Percentiles rank a stretch among this genome's conserved stretches.
These are phyloP conservation scores for Ceratocystis ficicola DNA, from an alignment of 2,329 filamentous ascomycete genomes.

Conservation along the genomic window DNA sequence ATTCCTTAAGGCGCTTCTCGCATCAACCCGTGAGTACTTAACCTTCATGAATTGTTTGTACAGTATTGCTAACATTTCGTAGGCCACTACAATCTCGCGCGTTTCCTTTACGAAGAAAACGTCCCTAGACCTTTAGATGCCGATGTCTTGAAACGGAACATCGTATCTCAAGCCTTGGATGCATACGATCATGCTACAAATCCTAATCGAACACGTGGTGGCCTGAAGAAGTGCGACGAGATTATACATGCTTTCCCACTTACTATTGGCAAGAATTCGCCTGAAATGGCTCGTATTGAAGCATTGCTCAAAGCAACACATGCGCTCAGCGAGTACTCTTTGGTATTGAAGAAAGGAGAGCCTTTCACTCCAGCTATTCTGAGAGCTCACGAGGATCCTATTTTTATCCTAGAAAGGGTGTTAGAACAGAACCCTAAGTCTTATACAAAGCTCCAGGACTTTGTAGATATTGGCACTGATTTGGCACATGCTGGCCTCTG, in stretches of 20 bases:
- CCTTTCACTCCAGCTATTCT: conserved; percentile 69
- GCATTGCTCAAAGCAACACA: conserved; percentile 62
- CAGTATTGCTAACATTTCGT: background rate
- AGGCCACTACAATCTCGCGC: conserved; percentile 49
- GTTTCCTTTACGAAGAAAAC: conserved; percentile 47
- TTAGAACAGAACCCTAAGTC: conserved; percentile 62
- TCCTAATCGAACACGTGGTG: conserved; percentile 62
- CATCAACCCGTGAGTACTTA: conserved; percentile 43
- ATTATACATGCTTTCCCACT: conserved; percentile 54
- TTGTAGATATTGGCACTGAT: conserved; percentile 55
- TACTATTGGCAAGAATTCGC: conserved; percentile 41
- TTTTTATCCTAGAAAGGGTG: conserved; percentile 59
- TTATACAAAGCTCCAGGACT: conserved; percentile 63
- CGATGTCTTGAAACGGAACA: conserved; percentile 44
- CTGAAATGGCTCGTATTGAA: conserved; percentile 43
- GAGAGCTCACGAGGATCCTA: conserved; percentile 62
- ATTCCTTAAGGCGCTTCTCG: conserved; percentile 55
- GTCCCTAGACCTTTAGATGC: conserved; percentile 38
- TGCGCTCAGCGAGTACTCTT: conserved; percentile 59
- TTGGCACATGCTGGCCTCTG: conserved; percentile 46
- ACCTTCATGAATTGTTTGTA: background rate
- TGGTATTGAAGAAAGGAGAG: conserved; percentile 67
- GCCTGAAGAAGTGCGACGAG: conserved; percentile 64
- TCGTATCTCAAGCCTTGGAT: conserved; percentile 52
- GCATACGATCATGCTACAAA: conserved; percentile 75